phyloP scores from a whole-genome alignment of 352 stramenopile genomes.

The Thraustotheca clavata region DNA sequence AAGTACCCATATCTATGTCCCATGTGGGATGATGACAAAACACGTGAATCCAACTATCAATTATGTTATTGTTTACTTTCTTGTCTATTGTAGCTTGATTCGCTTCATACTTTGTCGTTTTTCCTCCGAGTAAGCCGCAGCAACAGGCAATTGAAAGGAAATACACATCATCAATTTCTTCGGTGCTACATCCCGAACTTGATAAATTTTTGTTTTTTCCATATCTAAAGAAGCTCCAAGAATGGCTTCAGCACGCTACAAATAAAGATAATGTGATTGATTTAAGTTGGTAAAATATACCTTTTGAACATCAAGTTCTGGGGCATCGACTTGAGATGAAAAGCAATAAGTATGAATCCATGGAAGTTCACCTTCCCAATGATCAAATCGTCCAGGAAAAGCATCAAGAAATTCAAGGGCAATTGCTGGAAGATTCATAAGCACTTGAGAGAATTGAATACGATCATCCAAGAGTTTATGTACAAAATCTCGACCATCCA shows the following conservation, averaged over 20 bases:
- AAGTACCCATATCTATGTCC: not conserved
- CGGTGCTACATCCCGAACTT: constrained; percentile 92
- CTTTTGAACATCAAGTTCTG: constrained; percentile 58
- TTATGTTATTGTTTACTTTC: not conserved
- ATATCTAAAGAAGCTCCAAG: constrained; percentile 51
- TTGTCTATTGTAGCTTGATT: not conserved
- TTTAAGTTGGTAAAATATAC: constrained; percentile 26
- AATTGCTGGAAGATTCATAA: constrained; percentile 96
- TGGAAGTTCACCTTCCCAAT: constrained; percentile 62
- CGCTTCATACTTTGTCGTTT: constrained; percentile 32
- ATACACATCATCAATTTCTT: constrained; percentile 98
- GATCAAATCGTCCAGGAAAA: constrained; percentile 54
- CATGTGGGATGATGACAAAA: not conserved
- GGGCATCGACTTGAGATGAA: constrained; percentile 58
- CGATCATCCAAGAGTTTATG: constrained; percentile 54
- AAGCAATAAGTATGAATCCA: constrained; percentile 96
- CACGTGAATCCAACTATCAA: too few relatives aligned
- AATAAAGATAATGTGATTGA: constrained; percentile 8
- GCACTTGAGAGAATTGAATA: constrained; percentile 81
- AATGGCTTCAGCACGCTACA: constrained; percentile 55
- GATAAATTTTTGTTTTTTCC: constrained; percentile 51
- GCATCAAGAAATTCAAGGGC: constrained; percentile 91
- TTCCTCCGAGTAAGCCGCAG: constrained; percentile 50
- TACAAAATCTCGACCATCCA: constrained; percentile 91
- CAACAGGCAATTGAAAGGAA: constrained; percentile 87